Conservation (phyloP, 2,329 filamentous ascomycete genomes). For the Venturia oleaginea region DNA sequence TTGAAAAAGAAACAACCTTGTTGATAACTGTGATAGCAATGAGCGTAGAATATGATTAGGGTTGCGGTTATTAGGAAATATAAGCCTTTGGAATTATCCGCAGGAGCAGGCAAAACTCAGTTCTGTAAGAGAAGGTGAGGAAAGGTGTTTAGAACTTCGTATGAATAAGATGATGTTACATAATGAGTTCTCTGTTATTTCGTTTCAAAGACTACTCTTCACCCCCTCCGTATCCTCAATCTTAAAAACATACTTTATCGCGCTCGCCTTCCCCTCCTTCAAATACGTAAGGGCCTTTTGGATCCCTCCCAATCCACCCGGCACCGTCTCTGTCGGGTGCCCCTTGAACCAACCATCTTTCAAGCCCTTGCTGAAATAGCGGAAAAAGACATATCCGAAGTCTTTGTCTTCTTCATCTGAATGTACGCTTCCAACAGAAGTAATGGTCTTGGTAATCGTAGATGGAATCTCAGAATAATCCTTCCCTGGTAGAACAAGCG, state of each 20-base stretch:
- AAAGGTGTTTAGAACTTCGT: no score
- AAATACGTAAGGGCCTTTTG: slow-evolving; percentile 46
- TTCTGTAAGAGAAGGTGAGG: no score
- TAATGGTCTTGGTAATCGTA: slow-evolving; percentile 4
- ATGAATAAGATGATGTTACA: no score
- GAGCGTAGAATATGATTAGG: no score
- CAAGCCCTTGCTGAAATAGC: slow-evolving; percentile 37
- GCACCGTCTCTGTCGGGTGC: slow-evolving; percentile 44
- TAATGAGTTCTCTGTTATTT: no score
- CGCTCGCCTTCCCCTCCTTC: slow-evolving; percentile 52
- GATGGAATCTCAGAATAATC: slow-evolving; percentile 17
- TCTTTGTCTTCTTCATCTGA: slow-evolving; percentile 22
- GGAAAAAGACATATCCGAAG: slow-evolving; percentile 38
- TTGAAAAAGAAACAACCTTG: no score
- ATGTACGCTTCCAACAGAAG: neutral
- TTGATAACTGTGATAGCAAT: no score
- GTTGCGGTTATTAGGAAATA: no score
- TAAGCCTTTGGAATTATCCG: no score
- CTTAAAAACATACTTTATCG: slow-evolving; percentile 54
- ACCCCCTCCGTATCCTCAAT: slow-evolving; percentile 39
- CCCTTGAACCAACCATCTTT: slow-evolving; percentile 41
- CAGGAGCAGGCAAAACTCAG: no score
- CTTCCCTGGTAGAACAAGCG: slow-evolving; percentile 32
- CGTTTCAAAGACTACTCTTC: neutral
- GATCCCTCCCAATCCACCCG: slow-evolving; percentile 46